Base-by-base conservation (phyloP, 1,139 yeast genomes). In the Pichia sp. region DNA sequence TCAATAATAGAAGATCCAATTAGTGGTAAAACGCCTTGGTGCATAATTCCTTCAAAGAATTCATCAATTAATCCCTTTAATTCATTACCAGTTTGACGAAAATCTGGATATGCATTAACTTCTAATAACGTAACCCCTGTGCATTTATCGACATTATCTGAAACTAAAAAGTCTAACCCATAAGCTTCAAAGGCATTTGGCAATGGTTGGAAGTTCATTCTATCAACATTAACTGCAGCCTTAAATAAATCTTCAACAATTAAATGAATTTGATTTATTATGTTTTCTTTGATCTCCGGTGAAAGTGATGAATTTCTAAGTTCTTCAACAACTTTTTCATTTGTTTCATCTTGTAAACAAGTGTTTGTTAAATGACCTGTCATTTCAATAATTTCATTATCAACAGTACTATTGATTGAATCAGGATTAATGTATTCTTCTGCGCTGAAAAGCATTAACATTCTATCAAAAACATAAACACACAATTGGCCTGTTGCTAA, bases 21-120 rank as follows among this genome's bases (percentile, higher is more conserved):
- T 53, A 73, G 67, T 9, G 80, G 79, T 11, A 60, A 60, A 36
- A 75, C 72, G 41, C 69, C 63, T 16, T 59, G 53, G n/a, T 60
- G 53, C 1, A 75, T 73, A 4, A 76, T 74, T 16, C 72, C 69
- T 36, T 72, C 77, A 57, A 84, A 82, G 42, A 85, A 68, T 39
- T 73, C 80, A 56, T 72, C 71, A 29, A 92, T 86, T 26, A 90
- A 60, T 1, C 60, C 70, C 60, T 84, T 85, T 58, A 92, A 71
- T 7, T 76, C 82, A 20, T 70, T 77, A 13, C 98, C 98, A 0
- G 97, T 92, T 66, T 92, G 98, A 62, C 89, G 89, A 68, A 92
- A 92, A 63, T 92, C 98, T 0, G 98, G 98, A 62, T 85, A 92
- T 11, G 97, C 84, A 62, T 92, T 92, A 42, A 89, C 87, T 64